Conservation (phyloP, 2,329 filamentous ascomycete genomes). For the Microsporum audouinii region DNA sequence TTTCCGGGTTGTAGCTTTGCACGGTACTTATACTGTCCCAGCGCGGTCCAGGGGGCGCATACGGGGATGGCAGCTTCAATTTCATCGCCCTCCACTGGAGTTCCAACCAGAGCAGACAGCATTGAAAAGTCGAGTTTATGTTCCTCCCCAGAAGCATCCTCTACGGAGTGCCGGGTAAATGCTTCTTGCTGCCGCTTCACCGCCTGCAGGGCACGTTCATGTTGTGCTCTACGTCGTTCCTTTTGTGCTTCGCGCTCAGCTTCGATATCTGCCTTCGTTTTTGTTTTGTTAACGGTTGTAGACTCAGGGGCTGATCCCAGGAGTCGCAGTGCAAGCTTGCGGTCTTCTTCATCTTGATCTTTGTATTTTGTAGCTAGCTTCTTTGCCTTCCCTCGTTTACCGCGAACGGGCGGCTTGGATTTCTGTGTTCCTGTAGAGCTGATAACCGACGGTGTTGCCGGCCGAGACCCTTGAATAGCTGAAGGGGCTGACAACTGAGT, state of each 20-base stretch:
- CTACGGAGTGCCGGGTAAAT: constrained; percentile 45
- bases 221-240: constrained; percentile 67
- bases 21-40: constrained; percentile 74
- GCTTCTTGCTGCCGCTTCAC: constrained; percentile 57
- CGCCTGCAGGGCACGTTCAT: constrained; percentile 59
- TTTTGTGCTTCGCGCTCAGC: constrained; percentile 60
- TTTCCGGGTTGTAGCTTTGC: constrained; percentile 84
- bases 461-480: constrained; percentile 14
- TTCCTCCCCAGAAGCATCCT: constrained; percentile 46
- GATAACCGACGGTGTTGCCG: constrained; percentile 11
- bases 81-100: constrained; percentile 69
- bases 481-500: constrained; percentile 8
- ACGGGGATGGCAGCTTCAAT: constrained; percentile 49
- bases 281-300: constrained; percentile 52
- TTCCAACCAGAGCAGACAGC: constrained; percentile 58
- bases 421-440: constrained; percentile 8
- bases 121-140: constrained; percentile 42
- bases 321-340: constrained; percentile 68
- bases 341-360: constrained; percentile 89
- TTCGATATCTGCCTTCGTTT: constrained; percentile 54
- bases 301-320: constrained; percentile 54
- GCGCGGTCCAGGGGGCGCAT: constrained; percentile 52
- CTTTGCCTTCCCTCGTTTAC: constrained; percentile 72
- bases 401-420: constrained; percentile 40
- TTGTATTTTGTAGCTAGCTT: constrained; percentile 84